Base-by-base conservation (phyloP, 106 monocot species). In the Dendrobium officinale region DNA sequence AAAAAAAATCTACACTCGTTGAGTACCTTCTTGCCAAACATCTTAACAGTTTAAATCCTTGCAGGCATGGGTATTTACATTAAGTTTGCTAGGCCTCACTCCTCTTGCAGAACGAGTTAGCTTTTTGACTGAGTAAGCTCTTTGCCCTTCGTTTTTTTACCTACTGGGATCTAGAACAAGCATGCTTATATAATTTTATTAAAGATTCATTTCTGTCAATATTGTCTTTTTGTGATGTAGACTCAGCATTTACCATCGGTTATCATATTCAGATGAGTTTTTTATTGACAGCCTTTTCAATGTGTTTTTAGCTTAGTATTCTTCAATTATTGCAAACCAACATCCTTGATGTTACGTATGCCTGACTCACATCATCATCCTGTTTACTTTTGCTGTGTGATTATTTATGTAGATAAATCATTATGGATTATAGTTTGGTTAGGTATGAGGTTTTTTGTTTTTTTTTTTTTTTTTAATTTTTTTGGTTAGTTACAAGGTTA, bases 41-140 rank as follows among this genome's bases (percentile, higher is more conserved):
- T n/a, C 22, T 61, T 61, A 8, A n/a, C 22, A 22, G 5, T 61
- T 61, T 22, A 61, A n/a, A 24, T 61, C 33, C 31, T 68, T 22
- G 55, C 80, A 88, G 88, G 86, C 81, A 33, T 88, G 88, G 88
- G 47, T 86, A 20, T 88, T 88, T 79, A 77, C 83, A 20, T 77
- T 80, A 18, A 88, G 88, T 75, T 83, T 88, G 76, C 41, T 89
- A 0, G 89, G 89, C 29, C 81, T 89, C 22, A 77, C 81, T 41
- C 89, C 89, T 22, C 86, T 89, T 55, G 89, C 89, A 2, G 89
- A 89, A 49, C 81, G 89, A 31, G 83, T 89, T 16, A 89, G 86
- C 84, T 89, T 89, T 64, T 81, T 89, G 58, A 89, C 86, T 6
- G 89, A 89, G 89, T 89, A 86, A 77, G 83, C 82, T 45, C 51